phyloP scores from a whole-genome alignment of 768 basidiomycete species.

The Boletus pseudopeckii region DNA sequence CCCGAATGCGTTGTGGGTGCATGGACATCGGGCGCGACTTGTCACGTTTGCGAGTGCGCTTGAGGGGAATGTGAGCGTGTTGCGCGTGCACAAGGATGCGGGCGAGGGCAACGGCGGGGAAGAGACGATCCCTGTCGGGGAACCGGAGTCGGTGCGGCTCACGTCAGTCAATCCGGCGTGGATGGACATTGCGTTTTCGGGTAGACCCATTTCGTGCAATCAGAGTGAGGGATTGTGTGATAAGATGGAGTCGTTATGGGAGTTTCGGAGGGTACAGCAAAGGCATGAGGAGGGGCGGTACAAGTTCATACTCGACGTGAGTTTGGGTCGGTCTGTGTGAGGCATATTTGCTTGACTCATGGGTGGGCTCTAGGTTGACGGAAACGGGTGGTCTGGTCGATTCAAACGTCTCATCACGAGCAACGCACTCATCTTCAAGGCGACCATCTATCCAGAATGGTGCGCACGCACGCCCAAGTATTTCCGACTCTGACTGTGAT shows the following conservation, averaged over 20 bases:
- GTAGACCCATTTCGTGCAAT: conserved; percentile 42
- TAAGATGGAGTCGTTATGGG: conserved; percentile 43
- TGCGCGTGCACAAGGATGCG: conserved; percentile 29
- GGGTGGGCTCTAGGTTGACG: conserved; percentile 44
- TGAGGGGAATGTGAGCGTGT: conserved; percentile 37
- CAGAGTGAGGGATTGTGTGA: conserved; percentile 33
- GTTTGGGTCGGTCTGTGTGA: conserved; percentile 9
- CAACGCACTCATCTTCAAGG: conserved; percentile 63
- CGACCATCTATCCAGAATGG: conserved; percentile 76
- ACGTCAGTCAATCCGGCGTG: conserved; percentile 48
- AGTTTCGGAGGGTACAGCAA: conserved; percentile 45
- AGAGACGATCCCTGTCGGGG: conserved; percentile 33
- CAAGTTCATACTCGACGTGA: conserved; percentile 59
- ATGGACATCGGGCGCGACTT: conserved; percentile 48
- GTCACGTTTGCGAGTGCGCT: conserved; percentile 42
- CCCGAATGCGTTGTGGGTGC: conserved; percentile 41
- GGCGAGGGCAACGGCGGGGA: neutral
- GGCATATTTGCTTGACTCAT: neutral
- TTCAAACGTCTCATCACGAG: conserved; percentile 64
- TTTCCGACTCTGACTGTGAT: neutral
- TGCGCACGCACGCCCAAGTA: conserved; percentile 17
- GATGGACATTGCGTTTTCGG: conserved; percentile 60
- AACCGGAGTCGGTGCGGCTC: conserved; percentile 32
- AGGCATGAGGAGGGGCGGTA: conserved; percentile 50
- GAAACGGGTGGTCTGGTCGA: conserved; percentile 67